These are phyloP conservation scores for Herpotrichia juniperi DNA, from an alignment of 2,329 filamentous ascomycete species.

Conservation along the genomic window DNA sequence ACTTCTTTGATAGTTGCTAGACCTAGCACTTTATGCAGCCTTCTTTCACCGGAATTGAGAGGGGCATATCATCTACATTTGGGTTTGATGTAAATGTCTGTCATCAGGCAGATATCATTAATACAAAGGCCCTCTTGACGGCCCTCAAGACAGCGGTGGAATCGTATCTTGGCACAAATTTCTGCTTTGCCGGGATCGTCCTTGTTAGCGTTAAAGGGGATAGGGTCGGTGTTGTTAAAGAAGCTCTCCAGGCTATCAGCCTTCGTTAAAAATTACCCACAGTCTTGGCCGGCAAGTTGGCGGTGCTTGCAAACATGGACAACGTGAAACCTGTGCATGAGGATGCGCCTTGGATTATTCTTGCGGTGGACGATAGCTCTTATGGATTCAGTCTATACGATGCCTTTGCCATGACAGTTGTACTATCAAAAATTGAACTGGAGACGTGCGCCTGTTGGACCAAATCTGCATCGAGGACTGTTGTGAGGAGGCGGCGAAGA, in stretches of 20 bases:
- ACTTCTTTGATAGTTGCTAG: not conserved
- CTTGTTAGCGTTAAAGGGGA: conserved; percentile 2
- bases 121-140: conserved; percentile 9
- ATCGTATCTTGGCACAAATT: conserved; percentile 17
- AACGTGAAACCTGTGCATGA: conserved; percentile 3
- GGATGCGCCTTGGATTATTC: conserved; percentile 11
- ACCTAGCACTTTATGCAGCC: conserved; percentile 7
- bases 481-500: conserved; percentile 6
- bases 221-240: conserved; percentile 4
- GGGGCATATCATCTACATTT: conserved; percentile 6
- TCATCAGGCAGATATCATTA: conserved; percentile 10
- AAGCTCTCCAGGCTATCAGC: conserved; percentile 14
- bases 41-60: conserved; percentile 9
- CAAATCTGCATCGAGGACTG: conserved; percentile 3
- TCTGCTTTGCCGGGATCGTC: conserved; percentile 15
- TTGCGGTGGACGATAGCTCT: conserved; percentile 7
- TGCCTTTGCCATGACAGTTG: conserved; percentile 7
- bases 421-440: conserved; percentile 12
- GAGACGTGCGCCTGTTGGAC: conserved; percentile 8
- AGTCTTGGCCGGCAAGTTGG: conserved; percentile 2
- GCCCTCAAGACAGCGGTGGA: conserved; percentile 14
- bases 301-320: conserved; percentile 5
- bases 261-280: conserved; percentile 15
- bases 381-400: conserved; percentile 12
- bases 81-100: conserved; percentile 9